Base-by-base conservation (phyloP, 495 filamentous ascomycete genomes). In the Endocarpon pusillum region DNA sequence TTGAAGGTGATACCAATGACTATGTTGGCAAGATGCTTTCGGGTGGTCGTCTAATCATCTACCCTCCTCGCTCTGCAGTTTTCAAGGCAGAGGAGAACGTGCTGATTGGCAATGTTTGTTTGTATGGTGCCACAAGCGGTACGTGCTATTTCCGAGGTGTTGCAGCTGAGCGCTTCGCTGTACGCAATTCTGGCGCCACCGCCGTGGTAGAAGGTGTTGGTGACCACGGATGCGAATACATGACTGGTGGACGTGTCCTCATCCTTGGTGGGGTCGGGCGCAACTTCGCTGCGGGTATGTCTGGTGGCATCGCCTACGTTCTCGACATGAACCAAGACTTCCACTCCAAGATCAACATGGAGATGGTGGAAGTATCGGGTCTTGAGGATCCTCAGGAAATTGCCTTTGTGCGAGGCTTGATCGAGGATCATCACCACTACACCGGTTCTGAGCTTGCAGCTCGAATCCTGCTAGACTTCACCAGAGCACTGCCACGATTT, bases 251-350 rank as follows among this genome's bases (percentile, higher is more conserved):
- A 49, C 83, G 91, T 51, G 73, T 96, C 23, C 61, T 99, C 38
- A 66, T 91, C 40, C 67, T 99, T 29, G 89, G 89, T 38, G 72
- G 76, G 47, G 94, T 83, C 47, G 89, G 89, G n/a, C 89, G 89
- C 42, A 99, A 99, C 67, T 99, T 99, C 48, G 89, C 91, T 47
- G 89, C 89, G 38, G 89, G 89, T 63, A 99, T 99, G 89, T 96
- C 86, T 47, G 89, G 89, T 46, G 89, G 89, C 62, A 96, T 99
- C 59, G 87, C 91, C 21, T 99, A 99, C 42, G 71, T 96, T 35
- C 69, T 99, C 12, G 89, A 99, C 46, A 78, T 91, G 59, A 71
- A 87, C 50, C 70, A 80, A 37, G 83, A 96, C 61, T 94, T 96
- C 66, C 60, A 76, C 51, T 73, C 77, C 33, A 96, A 96, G 68